These are phyloP conservation scores for Zygnema circumcarinatum DNA, from an alignment of 139 green algal genomes.

Conservation along the genomic window DNA sequence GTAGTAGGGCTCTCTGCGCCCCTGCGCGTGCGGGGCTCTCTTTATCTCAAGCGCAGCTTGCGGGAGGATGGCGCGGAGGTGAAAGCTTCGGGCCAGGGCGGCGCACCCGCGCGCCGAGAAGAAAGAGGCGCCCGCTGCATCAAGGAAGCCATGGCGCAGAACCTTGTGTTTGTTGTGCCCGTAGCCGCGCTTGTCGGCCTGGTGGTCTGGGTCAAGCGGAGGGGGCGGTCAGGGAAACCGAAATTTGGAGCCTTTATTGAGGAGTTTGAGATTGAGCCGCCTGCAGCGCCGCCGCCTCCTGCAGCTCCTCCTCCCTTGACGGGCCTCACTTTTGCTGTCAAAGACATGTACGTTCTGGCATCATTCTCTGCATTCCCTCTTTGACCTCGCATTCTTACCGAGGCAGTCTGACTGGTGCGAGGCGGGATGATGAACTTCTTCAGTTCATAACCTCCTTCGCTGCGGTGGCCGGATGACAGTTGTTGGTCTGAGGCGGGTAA, in stretches of 20 bases:
- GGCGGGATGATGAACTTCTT: too few relatives aligned
- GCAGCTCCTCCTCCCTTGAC: slow-evolving; percentile 28
- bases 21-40: too few relatives aligned
- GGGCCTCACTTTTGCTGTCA: slow-evolving; percentile 44
- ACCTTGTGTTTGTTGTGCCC: background rate
- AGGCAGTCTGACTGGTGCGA: background rate
- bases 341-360: slow-evolving; percentile 47
- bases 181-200: background rate
- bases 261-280: slow-evolving; percentile 35
- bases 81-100: too few relatives aligned
- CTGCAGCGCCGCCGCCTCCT: slow-evolving; percentile 23
- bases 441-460: too few relatives aligned
- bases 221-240: background rate
- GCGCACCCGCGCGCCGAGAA: too few relatives aligned
- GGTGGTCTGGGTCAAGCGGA: background rate
- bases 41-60: too few relatives aligned
- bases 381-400: background rate
- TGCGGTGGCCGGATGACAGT: too few relatives aligned
- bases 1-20: too few relatives aligned
- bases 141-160: background rate
- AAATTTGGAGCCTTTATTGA: slow-evolving; percentile 36
- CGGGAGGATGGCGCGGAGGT: too few relatives aligned
- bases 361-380: background rate
- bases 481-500: too few relatives aligned
- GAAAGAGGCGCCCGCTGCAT: too few relatives aligned